A percentile compares a stretch with the other conserved stretches of the same genome.
Conservation (phyloP, 2,329 filamentous ascomycete species). For the Pseudogymnoascus sp. region DNA sequence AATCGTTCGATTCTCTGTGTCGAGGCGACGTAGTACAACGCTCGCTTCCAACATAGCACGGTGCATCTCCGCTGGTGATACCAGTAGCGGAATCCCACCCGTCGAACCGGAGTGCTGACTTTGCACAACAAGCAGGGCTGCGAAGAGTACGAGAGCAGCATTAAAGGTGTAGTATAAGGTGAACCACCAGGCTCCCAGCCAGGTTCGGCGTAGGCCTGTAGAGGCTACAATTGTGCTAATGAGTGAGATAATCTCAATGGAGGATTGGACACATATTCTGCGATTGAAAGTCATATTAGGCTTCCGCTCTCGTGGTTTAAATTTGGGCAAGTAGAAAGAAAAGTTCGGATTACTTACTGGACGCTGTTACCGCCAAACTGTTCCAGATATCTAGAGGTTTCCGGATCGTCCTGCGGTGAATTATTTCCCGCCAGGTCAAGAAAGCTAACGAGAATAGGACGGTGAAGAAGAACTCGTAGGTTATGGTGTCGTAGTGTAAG, state of each 20-base stretch:
- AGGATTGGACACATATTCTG: constrained; percentile 26
- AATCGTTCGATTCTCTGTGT: constrained; percentile 28
- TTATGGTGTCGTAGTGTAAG: constrained; percentile 38
- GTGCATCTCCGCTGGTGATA: constrained; percentile 13
- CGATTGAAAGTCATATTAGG: not conserved
- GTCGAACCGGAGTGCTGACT: not conserved
- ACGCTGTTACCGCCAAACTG: constrained; percentile 31
- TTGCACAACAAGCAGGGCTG: not conserved
- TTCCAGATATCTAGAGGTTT: not conserved
- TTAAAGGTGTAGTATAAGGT: constrained; percentile 33
- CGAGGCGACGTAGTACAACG: constrained; percentile 23
- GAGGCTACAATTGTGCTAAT: constrained; percentile 24
- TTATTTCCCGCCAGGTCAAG: constrained; percentile 25
- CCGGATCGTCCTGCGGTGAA: constrained; percentile 19
- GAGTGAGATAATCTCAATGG: constrained; percentile 31
- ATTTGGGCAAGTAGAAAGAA: constrained; percentile 21
- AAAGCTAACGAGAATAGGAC: constrained; percentile 35
- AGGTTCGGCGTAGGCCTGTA: constrained; percentile 14
- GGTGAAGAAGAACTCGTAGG: constrained; percentile 35
- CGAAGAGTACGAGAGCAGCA: constrained; percentile 17
- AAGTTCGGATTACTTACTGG: constrained; percentile 12
- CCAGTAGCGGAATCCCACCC: constrained; percentile 9
- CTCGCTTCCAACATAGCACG: constrained; percentile 21
- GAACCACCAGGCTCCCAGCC: constrained; percentile 37
- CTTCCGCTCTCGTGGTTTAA: constrained; percentile 19